A percentile compares a stretch with the other conserved stretches of the same genome.
phyloP scores from a whole-genome alignment of 2,329 filamentous ascomycete genomes.

The Alternaria consortialis region DNA sequence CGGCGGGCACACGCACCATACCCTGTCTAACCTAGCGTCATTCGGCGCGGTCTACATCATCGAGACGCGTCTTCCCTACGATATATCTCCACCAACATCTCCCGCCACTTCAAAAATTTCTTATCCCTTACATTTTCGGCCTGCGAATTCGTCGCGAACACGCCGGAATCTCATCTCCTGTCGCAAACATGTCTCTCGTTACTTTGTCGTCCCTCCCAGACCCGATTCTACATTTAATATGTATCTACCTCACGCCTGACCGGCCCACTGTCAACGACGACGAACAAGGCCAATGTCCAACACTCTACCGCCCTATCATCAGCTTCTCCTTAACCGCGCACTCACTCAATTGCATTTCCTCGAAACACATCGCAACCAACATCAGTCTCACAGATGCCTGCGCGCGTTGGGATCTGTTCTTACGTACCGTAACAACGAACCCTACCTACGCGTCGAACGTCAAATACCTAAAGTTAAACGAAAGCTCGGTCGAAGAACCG shows the following conservation, averaged over 20 bases:
- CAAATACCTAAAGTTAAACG: conserved; percentile 11
- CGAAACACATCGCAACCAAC: conserved; percentile 14
- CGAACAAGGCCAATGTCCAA: conserved; percentile 8
- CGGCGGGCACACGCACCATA: not conserved
- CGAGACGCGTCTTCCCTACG: conserved; percentile 13
- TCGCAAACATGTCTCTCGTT: not conserved
- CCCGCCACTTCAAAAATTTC: not conserved
- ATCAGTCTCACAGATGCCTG: conserved; percentile 5
- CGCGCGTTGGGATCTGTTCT: conserved; percentile 11
- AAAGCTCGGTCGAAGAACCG: not conserved
- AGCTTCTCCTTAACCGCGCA: conserved; percentile 12
- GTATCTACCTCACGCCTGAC: conserved; percentile 11
- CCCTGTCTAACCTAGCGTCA: conserved; percentile 8
- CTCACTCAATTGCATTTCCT: conserved; percentile 13
- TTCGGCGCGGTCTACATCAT: conserved; percentile 21
- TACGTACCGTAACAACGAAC: conserved; percentile 6
- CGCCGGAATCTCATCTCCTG: too few species aligned
- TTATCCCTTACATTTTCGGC: not conserved
- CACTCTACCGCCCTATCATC: conserved; percentile 17
- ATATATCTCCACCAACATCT: not conserved
- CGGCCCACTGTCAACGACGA: conserved; percentile 12
- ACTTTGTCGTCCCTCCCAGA: conserved; percentile 12
- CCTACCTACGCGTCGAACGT: conserved; percentile 8
- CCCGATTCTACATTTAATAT: conserved; percentile 15
- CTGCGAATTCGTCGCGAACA: not conserved